Percentiles rank a stretch among this genome's conserved stretches.
phyloP scores from a whole-genome alignment of 768 basidiomycete species.

The Imleria badia region DNA sequence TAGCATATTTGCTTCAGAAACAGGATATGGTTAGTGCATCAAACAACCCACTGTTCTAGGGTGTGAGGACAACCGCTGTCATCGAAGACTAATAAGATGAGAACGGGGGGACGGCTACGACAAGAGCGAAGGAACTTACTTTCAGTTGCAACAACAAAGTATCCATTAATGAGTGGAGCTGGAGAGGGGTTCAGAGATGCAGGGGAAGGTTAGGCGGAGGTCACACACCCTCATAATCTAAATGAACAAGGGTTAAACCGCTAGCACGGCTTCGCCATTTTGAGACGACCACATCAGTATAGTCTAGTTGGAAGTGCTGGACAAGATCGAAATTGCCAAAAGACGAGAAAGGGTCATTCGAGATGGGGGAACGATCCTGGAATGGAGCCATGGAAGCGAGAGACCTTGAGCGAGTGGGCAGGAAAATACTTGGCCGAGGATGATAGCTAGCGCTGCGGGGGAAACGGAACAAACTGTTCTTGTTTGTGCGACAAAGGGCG shows the following conservation, averaged over 20 bases:
- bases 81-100: conserved; percentile 68
- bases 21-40: neutral
- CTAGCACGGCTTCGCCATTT: conserved; percentile 89
- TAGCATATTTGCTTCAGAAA: conserved; percentile 29
- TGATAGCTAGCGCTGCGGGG: neutral
- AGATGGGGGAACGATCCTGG: conserved; percentile 19
- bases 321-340: conserved; percentile 86
- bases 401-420: conserved; percentile 5
- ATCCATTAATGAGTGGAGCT: conserved; percentile 90
- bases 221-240: conserved; percentile 79
- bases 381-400: conserved; percentile 31
- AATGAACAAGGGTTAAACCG: conserved; percentile 86
- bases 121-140: conserved; percentile 46
- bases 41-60: conserved; percentile 76
- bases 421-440: neutral
- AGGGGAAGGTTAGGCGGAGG: neutral
- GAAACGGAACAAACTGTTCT: neutral
- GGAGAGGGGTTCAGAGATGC: conserved; percentile 17
- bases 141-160: conserved; percentile 88
- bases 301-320: conserved; percentile 72
- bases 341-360: conserved; percentile 27
- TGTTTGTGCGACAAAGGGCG: conserved; percentile 11
- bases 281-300: conserved; percentile 74
- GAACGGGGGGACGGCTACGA: neutral
- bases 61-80: conserved; percentile 97